Conservation (phyloP, 768 basidiomycete genomes). For the Pisolithus sp. region DNA sequence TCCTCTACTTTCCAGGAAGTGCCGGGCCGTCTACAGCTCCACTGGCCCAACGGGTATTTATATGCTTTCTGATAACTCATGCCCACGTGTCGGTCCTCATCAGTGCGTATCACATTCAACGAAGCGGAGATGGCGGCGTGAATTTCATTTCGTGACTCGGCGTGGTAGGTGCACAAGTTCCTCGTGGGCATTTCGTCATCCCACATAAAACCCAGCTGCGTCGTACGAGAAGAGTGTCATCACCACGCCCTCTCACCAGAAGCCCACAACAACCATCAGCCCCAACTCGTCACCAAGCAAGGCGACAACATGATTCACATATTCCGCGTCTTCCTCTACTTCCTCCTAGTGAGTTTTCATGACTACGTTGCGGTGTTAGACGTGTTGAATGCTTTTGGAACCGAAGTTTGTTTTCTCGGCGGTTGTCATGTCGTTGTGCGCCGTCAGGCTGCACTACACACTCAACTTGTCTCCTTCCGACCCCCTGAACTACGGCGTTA, state of each 20-base stretch:
- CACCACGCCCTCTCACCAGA: constrained; percentile 2
- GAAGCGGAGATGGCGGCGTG: constrained; percentile 16
- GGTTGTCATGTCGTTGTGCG: constrained; percentile 40
- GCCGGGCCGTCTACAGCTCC: no score
- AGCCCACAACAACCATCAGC: not conserved
- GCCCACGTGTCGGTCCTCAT: not conserved
- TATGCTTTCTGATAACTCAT: no score
- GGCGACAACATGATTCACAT: constrained; percentile 30
- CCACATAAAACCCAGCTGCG: constrained; percentile 21
- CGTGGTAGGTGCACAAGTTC: constrained; percentile 14
- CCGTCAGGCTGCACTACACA: constrained; percentile 61
- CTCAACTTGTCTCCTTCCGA: constrained; percentile 45
- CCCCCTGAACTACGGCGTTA: constrained; percentile 46
- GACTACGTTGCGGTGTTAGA: not conserved
- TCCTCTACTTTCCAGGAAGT: no score
- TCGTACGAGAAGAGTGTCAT: constrained; percentile 5
- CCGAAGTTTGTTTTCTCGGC: constrained; percentile 39
- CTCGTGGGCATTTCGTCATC: constrained; percentile 18
- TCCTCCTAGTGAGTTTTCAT: constrained; percentile 33
- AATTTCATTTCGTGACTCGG: constrained; percentile 16
- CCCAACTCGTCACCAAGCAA: constrained; percentile 1
- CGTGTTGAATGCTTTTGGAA: constrained; percentile 3
- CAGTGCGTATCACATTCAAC: constrained; percentile 1
- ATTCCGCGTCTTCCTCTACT: constrained; percentile 39
- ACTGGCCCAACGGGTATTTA: no score